A percentile compares a stretch with the other conserved stretches of the same genome.
Conservation (phyloP, 192 early-diverging fungal species). For the Lunasporangiospora selenospora region DNA sequence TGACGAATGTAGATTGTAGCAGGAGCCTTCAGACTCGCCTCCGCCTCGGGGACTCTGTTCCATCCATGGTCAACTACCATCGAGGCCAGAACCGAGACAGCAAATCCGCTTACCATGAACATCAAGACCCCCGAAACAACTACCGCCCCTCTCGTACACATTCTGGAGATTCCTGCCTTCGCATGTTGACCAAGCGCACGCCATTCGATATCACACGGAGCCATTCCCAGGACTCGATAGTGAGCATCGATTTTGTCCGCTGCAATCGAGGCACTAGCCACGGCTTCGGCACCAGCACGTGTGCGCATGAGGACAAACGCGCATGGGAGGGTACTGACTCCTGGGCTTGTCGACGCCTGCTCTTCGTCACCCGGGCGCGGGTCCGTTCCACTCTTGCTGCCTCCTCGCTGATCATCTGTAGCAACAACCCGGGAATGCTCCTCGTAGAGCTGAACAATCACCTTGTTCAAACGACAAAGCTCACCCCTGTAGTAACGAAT, state of each 20-base stretch:
- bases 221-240: constrained; percentile 6
- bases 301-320: constrained; percentile 23
- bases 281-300: constrained; percentile 9
- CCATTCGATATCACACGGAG: constrained; percentile 25
- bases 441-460: constrained; percentile 10
- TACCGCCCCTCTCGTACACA: not conserved
- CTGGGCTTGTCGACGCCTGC: not conserved
- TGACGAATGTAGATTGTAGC: constrained; percentile 6
- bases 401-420: not conserved
- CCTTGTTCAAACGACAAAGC: constrained; percentile 24
- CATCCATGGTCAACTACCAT: constrained; percentile 15
- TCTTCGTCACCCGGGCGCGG: not conserved
- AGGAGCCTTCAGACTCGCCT: not conserved
- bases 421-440: constrained; percentile 5
- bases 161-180: not conserved
- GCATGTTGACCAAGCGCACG: constrained; percentile 17
- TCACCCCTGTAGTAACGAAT: constrained; percentile 28
- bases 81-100: constrained; percentile 13
- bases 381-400: not conserved
- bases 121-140: not conserved
- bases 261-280: not conserved
- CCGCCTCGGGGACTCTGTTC: constrained; percentile 3
- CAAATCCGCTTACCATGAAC: constrained; percentile 8
- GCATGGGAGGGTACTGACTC: not conserved
- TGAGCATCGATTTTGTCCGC: not conserved